Conservation (phyloP, 2,329 filamentous ascomycete species). For the Ophiostoma perfectum region DNA sequence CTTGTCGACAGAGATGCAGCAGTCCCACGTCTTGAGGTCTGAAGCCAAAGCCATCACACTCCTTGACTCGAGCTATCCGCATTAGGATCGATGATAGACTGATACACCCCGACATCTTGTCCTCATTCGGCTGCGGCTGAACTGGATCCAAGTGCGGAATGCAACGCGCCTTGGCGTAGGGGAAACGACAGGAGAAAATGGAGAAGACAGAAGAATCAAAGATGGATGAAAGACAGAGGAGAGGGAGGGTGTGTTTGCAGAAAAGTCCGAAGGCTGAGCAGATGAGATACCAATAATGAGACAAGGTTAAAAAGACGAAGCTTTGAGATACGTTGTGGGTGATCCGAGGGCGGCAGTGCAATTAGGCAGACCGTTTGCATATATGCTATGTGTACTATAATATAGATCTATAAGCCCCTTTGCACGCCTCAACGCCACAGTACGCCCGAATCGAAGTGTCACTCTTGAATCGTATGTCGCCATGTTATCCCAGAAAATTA, state of each 20-base stretch:
- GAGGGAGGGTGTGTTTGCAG: neutral
- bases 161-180: conserved; percentile 4
- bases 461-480: too few species aligned
- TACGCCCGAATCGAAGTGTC: too few species aligned
- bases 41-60: too few species aligned
- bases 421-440: neutral
- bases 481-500: neutral
- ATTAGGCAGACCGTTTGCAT: neutral
- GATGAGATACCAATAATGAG: neutral
- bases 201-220: neutral
- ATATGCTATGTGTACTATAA: neutral
- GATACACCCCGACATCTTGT: too few species aligned
- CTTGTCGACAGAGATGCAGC: too few species aligned
- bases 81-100: too few species aligned
- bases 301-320: neutral
- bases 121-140: too few species aligned
- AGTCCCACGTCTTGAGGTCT: too few species aligned
- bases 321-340: neutral
- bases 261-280: neutral
- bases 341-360: neutral
- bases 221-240: neutral
- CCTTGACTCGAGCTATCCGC: too few species aligned
- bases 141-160: neutral
- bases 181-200: neutral
- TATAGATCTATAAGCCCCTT: neutral